Percentiles rank a stretch among this genome's conserved stretches.
phyloP scores from a whole-genome alignment of 1,284 basidiomycete genomes.

The Omphalotus olearius region DNA sequence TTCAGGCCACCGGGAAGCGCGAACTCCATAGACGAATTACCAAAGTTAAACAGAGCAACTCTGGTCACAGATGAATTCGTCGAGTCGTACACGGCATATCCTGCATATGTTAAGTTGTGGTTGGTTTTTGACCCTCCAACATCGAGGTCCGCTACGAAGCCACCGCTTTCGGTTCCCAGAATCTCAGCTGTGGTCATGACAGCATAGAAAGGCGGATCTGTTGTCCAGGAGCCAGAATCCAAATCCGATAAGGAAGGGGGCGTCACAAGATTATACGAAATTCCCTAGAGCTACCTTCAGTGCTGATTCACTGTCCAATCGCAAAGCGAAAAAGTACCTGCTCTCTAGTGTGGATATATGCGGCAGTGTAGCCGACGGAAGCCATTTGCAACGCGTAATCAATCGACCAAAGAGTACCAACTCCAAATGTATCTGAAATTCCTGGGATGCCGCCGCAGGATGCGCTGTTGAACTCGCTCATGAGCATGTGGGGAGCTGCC shows the following conservation, averaged over 20 bases:
- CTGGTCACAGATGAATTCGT: conserved; percentile 31
- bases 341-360: conserved; percentile 49
- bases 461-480: conserved; percentile 65
- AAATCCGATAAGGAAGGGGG: conserved; percentile 35
- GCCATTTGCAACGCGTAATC: conserved; percentile 53
- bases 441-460: conserved; percentile 51
- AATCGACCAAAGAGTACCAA: conserved; percentile 53
- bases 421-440: conserved; percentile 59
- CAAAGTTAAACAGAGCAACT: conserved; percentile 61
- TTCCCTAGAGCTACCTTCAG: conserved; percentile 22
- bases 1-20: conserved; percentile 26
- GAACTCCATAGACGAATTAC: conserved; percentile 34
- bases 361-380: conserved; percentile 40
- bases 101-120: conserved; percentile 34
- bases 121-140: conserved; percentile 35
- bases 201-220: conserved; percentile 53
- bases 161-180: conserved; percentile 38
- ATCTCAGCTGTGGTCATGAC: conserved; percentile 54
- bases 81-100: conserved; percentile 58
- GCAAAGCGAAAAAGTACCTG: conserved; percentile 6
- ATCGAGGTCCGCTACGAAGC: conserved; percentile 49
- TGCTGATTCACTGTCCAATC: neutral
- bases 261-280: conserved; percentile 47
- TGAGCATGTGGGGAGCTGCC: conserved; percentile 37
- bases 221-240: conserved; percentile 40